A percentile compares a stretch with the other conserved stretches of the same genome.
phyloP scores from a whole-genome alignment of 371 early-diverging fungal species.

The Mortierella sp. region DNA sequence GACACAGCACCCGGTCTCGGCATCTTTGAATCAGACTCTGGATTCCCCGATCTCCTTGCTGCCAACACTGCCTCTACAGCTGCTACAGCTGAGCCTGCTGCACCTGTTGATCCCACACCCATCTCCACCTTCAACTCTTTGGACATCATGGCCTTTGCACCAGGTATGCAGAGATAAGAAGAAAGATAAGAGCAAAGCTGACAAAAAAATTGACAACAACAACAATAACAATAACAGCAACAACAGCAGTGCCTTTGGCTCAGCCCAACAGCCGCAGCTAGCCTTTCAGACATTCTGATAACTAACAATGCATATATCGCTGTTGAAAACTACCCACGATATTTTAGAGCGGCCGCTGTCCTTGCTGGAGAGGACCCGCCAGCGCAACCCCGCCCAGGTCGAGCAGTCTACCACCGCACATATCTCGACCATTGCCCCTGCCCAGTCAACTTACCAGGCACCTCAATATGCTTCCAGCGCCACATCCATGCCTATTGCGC shows the following conservation, averaged over 20 bases:
- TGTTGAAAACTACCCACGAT: background rate
- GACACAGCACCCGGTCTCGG: slow-evolving; percentile 72
- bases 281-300: background rate
- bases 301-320: background rate
- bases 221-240: background rate
- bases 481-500: slow-evolving; percentile 23
- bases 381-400: slow-evolving; percentile 40
- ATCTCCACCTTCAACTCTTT: background rate
- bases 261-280: background rate
- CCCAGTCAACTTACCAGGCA: slow-evolving; percentile 27
- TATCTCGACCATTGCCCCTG: slow-evolving; percentile 28
- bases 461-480: slow-evolving; percentile 13
- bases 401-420: slow-evolving; percentile 28
- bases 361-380: slow-evolving; percentile 48
- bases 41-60: slow-evolving; percentile 22
- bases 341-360: slow-evolving; percentile 37
- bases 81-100: background rate
- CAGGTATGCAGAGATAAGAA: background rate
- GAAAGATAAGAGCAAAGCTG: background rate
- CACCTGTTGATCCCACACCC: slow-evolving; percentile 2
- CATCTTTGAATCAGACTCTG: slow-evolving; percentile 65
- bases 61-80: slow-evolving; percentile 19
- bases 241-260: background rate
- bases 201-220: background rate
- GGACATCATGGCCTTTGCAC: background rate